Evolutionary conservation across 805 yeast genomes (phyloP).

Genomic region (Wickerhamomyces mucosus): DNA sequence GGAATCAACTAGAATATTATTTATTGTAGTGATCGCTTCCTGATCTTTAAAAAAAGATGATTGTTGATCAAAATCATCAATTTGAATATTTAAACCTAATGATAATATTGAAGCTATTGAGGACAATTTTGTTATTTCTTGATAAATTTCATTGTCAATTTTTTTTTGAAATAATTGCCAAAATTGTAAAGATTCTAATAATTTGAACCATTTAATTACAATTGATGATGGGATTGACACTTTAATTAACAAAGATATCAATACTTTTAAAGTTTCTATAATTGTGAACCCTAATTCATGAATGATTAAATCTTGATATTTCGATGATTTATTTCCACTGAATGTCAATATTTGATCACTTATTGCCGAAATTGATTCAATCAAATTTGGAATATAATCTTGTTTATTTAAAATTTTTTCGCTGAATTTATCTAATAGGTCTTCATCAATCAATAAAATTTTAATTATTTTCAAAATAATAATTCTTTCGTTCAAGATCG

Average conservation of each 20-base stretch:
- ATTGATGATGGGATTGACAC: constrained; percentile 26
- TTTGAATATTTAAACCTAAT: constrained; percentile 46
- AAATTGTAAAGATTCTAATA: constrained; percentile 29
- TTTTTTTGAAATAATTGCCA: constrained; percentile 10
- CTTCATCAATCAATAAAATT: too few species aligned
- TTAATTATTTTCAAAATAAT: too few species aligned
- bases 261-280: constrained; percentile 27
- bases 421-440: too few species aligned
- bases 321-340: too few species aligned
- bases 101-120: constrained; percentile 42
- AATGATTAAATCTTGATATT: too few species aligned
- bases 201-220: constrained; percentile 44
- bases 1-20: constrained; percentile 27
- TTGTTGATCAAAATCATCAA: constrained; percentile 29
- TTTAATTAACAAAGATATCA: constrained; percentile 30
- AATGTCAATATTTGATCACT: too few species aligned
- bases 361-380: too few species aligned
- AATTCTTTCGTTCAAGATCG: too few species aligned
- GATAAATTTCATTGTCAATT: constrained; percentile 10
- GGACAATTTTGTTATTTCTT: constrained; percentile 33
- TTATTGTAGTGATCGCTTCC: constrained; percentile 28
- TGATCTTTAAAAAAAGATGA: constrained; percentile 33
- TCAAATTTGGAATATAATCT: too few species aligned
- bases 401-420: too few species aligned
- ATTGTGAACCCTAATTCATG: too few species aligned